These are phyloP conservation scores for Leccinum variicolor DNA, from an alignment of 768 basidiomycete genomes.

Conservation along the genomic window DNA sequence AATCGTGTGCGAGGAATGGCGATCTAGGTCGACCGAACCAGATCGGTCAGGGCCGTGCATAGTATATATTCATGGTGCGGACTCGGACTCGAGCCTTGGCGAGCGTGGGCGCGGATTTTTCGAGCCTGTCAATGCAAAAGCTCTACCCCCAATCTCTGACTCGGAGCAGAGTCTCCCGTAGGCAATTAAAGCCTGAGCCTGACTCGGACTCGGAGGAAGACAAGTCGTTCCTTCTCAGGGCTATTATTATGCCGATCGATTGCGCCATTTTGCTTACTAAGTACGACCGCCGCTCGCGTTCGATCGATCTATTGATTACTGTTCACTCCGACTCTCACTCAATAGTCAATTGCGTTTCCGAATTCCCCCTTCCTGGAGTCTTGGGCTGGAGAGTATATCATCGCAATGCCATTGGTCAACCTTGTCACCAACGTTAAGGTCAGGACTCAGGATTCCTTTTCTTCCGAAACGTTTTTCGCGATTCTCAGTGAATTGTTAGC, in stretches of 20 bases:
- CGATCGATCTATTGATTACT: background rate
- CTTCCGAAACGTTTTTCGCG: background rate
- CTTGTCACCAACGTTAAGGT: slow-evolving; percentile 35
- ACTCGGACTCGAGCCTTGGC: too few species aligned
- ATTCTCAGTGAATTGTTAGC: background rate
- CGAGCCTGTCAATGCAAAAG: background rate
- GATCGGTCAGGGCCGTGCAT: too few species aligned
- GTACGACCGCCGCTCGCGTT: too few species aligned
- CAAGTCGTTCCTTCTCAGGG: too few species aligned
- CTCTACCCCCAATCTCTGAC: too few species aligned
- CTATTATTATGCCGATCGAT: too few species aligned
- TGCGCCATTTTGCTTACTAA: too few species aligned
- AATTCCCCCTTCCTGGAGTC: background rate
- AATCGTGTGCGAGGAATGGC: too few species aligned
- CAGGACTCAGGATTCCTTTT: slow-evolving; percentile 6
- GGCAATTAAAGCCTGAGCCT: too few species aligned
- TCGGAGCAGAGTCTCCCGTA: too few species aligned
- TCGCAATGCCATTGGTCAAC: slow-evolving; percentile 32
- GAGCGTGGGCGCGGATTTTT: background rate
- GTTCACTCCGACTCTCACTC: too few species aligned
- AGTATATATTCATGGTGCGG: background rate
- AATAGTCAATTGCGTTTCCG: background rate
- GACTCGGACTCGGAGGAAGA: too few species aligned
- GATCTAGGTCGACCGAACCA: background rate
- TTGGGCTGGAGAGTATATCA: background rate